Evolutionary conservation across 257 asterid species (phyloP).

Genomic region (Thymus mandschuricus): DNA sequence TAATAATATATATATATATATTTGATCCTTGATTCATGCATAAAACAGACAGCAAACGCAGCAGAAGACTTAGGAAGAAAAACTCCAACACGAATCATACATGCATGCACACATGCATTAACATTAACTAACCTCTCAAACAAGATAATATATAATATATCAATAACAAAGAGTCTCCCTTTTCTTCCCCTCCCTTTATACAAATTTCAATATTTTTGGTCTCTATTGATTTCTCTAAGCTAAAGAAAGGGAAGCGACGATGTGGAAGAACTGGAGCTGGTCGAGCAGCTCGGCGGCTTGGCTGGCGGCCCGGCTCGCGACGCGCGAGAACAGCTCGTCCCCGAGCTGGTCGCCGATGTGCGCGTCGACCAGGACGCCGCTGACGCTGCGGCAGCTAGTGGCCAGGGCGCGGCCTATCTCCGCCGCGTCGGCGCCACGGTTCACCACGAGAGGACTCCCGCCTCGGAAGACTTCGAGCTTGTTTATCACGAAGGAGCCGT

Average conservation of each 20-base stretch:
- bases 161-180: background rate
- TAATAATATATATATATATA: no score
- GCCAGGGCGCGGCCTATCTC: slow-evolving; percentile 92
- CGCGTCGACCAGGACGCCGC: slow-evolving; percentile 93
- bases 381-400: slow-evolving; percentile 80
- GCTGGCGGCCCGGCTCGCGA: slow-evolving; percentile 63
- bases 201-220: background rate
- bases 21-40: no score
- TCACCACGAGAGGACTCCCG: slow-evolving; percentile 94
- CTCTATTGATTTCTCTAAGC: slow-evolving; percentile 29
- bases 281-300: slow-evolving; percentile 78
- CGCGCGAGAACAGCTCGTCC: slow-evolving; percentile 71
- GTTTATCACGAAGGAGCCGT: slow-evolving; percentile 70
- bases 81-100: no score
- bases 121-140: no score
- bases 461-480: slow-evolving; percentile 78
- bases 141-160: no score
- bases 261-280: slow-evolving; percentile 80
- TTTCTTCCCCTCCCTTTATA: background rate
- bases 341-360: slow-evolving; percentile 82
- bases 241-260: slow-evolving; percentile 90
- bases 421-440: slow-evolving; percentile 71
- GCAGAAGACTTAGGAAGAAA: no score
- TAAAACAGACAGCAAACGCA: no score
- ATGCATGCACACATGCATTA: no score